A percentile compares a stretch with the other conserved stretches of the same genome.
Evolutionary conservation across 2,329 filamentous ascomycete genomes (phyloP).

Genomic region (Ampelomyces quisqualis): DNA sequence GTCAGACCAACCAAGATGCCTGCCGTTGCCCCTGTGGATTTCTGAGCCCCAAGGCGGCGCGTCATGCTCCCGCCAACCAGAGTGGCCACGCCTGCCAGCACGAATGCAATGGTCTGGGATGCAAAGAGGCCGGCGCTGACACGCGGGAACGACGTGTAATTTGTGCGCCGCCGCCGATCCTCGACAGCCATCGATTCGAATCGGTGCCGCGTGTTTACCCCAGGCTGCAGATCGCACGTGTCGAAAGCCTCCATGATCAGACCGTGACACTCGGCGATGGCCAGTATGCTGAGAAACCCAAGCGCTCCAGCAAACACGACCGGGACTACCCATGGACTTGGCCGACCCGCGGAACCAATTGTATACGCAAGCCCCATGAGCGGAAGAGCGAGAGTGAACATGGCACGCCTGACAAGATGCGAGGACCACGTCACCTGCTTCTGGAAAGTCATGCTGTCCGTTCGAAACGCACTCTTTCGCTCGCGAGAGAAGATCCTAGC

Average conservation of each 20-base stretch:
- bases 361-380: conserved; percentile 68
- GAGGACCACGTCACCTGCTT: conserved; percentile 68
- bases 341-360: conserved; percentile 63
- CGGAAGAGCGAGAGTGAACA: conserved; percentile 68
- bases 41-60: conserved; percentile 65
- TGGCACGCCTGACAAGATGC: conserved; percentile 66
- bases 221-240: conserved; percentile 74
- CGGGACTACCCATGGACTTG: conserved; percentile 60
- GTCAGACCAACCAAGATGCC: conserved; percentile 67
- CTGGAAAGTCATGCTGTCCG: conserved; percentile 67
- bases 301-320: conserved; percentile 66
- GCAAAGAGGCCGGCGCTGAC: conserved; percentile 70
- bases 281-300: conserved; percentile 70
- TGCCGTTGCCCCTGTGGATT: conserved; percentile 67
- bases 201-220: conserved; percentile 59
- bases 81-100: conserved; percentile 68
- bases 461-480: conserved; percentile 59
- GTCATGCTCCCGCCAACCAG: conserved; percentile 68
- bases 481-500: conserved; percentile 68
- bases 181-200: conserved; percentile 49
- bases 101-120: conserved; percentile 68
- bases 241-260: conserved; percentile 81
- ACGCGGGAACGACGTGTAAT: conserved; percentile 75
- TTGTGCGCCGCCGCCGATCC: conserved; percentile 57
- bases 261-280: conserved; percentile 73